Conservation (phyloP, 2,329 filamentous ascomycete species). For the Tetracladium maxilliforme region DNA sequence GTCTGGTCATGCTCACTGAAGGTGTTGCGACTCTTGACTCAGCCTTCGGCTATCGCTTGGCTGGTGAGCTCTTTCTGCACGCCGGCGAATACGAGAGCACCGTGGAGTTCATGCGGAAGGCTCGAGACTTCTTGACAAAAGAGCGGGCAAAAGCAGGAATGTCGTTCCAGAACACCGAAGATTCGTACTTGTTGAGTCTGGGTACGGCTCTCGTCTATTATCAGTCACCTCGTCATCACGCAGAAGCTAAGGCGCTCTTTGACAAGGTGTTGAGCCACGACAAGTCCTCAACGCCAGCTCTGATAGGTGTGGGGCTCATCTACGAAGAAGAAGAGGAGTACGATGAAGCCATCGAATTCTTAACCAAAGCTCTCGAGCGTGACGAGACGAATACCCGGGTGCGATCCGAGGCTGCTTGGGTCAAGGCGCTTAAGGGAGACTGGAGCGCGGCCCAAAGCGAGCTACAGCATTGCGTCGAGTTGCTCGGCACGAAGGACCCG, state of each 20-base stretch:
- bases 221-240: constrained; percentile 78
- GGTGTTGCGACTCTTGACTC: constrained; percentile 55
- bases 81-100: constrained; percentile 75
- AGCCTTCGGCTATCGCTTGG: constrained; percentile 67
- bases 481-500: constrained; percentile 45
- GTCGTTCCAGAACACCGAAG: constrained; percentile 50
- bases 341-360: constrained; percentile 63
- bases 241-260: constrained; percentile 77
- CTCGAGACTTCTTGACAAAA: constrained; percentile 41
- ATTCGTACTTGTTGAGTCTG: constrained; percentile 63
- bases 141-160: constrained; percentile 56
- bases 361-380: constrained; percentile 59
- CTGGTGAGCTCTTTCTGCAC: constrained; percentile 70
- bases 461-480: constrained; percentile 53
- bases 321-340: constrained; percentile 90
- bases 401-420: constrained; percentile 81
- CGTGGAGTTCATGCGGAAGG: constrained; percentile 67
- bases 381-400: constrained; percentile 66
- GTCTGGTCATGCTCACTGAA: constrained; percentile 66
- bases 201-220: constrained; percentile 84
- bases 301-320: constrained; percentile 84
- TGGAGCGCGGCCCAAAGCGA: constrained; percentile 52
- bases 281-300: constrained; percentile 58
- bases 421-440: constrained; percentile 70
- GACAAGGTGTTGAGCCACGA: constrained; percentile 67